A percentile compares a stretch with the other conserved stretches of the same genome.
phyloP scores from a whole-genome alignment of 2,329 filamentous ascomycete genomes.

The Trichoderma lentiforme region DNA sequence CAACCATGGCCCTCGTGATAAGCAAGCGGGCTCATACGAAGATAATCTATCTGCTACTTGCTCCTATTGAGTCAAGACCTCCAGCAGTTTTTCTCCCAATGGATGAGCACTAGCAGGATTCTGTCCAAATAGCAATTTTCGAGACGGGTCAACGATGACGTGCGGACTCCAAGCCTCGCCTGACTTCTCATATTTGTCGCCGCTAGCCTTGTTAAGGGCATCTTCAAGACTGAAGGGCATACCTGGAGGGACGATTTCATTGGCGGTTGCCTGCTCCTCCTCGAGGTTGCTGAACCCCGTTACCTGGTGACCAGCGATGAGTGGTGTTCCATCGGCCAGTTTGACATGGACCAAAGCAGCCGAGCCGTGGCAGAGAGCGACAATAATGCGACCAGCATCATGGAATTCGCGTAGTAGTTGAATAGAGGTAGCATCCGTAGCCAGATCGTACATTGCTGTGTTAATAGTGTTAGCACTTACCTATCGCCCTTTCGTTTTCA shows the following conservation, averaged over 20 bases:
- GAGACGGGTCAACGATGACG: neutral
- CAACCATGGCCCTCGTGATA: neutral
- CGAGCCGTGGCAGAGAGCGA: neutral
- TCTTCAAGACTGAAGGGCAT: neutral
- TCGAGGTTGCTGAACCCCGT: neutral
- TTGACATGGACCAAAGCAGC: neutral
- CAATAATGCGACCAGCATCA: neutral
- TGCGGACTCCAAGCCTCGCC: neutral
- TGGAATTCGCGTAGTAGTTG: neutral
- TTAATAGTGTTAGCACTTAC: neutral
- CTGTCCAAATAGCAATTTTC: neutral
- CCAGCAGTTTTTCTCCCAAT: neutral
- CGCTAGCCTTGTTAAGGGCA: neutral
- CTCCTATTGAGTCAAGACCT: neutral
- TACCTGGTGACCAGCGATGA: neutral
- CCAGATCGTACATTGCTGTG: neutral
- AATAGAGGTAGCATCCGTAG: neutral
- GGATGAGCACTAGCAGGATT: neutral
- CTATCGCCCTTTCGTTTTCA: neutral
- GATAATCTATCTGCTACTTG: neutral
- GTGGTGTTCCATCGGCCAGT: neutral
- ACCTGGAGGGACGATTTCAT: neutral
- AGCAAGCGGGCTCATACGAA: neutral
- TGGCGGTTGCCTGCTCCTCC: neutral
- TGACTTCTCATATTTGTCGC: neutral